Base-by-base conservation (phyloP, 306 rosid genomes). In the Psophocarpus tetragonolobus region DNA sequence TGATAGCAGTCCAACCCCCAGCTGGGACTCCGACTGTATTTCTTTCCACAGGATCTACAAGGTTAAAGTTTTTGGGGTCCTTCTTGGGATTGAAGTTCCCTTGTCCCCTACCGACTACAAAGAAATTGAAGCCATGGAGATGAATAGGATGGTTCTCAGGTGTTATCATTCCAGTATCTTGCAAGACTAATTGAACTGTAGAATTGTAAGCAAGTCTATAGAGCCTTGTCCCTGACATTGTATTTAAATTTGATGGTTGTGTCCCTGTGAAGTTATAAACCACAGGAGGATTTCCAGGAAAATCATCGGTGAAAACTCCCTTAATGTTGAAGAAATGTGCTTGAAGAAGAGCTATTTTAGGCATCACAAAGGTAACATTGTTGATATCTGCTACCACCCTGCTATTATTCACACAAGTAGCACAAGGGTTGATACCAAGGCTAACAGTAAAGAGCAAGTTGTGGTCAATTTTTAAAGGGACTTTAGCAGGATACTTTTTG, bases 71-170 rank as follows among this genome's bases (percentile, higher is more conserved):
- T 7, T 85, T 87, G 3, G 88, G 70, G 51, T 91, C 95, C 8
- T 26, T 87, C 62, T 65, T 83, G 11, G 85, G 50, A 66, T 91
- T 80, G 76, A 88, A 93, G 54, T 93, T 91, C 24, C 98, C 93
- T 8, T 82, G 11, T 74, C 98, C 97, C 24, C 69, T 88, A 4
- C 98, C 97, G 71, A 91, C 87, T 17, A 74, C 98, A 77, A 88
- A 91, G 90, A 93, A 91, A 44, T 93, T 93, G 78, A 87, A 89
- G 4, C 98, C 98, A 79, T 93, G 98, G 3, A 93, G 85, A 88
- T 93, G 98, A 77, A 93, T 57, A 2, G 98, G 98, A 69, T 93
- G 98, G 71, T 88, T 93, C 73, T 93, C 98, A 21, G 95, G 91
- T n/a, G 96, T 14, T 23, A 93, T 71, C 93, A 91, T 87, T 73